A percentile compares a stretch with the other conserved stretches of the same genome.
Evolutionary conservation across 441 rosid genomes (phyloP).

Genomic region (Eutrema salsugineum): DNA sequence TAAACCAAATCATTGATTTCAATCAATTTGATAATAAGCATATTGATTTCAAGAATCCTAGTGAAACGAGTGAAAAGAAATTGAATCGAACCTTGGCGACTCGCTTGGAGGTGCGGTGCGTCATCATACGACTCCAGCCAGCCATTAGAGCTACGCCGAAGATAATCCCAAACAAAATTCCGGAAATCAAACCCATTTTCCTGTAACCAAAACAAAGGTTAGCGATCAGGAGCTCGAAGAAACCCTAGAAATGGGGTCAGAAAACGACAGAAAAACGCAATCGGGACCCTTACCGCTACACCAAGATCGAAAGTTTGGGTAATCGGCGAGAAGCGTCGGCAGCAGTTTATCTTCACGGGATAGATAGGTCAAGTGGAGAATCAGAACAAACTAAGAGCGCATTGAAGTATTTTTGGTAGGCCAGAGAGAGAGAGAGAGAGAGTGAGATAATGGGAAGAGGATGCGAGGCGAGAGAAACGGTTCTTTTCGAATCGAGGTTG

Average conservation of each 20-base stretch:
- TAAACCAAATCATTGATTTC: neutral
- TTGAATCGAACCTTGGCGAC: constrained; percentile 59
- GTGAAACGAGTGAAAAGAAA: neutral
- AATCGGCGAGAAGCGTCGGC: constrained; percentile 12
- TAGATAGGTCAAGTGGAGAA: constrained; percentile 7
- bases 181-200: constrained; percentile 87
- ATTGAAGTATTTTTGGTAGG: constrained; percentile 16
- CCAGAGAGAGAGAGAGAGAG: constrained; percentile 20
- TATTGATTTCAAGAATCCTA: neutral
- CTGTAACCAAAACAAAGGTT: constrained; percentile 13
- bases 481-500: constrained; percentile 16
- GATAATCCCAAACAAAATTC: constrained; percentile 67
- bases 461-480: constrained; percentile 16
- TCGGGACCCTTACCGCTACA: neutral
- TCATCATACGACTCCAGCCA: constrained; percentile 94
- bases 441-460: constrained; percentile 3
- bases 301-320: neutral
- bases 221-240: constrained; percentile 3
- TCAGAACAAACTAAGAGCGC: constrained; percentile 14
- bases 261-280: neutral
- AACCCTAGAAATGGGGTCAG: neutral
- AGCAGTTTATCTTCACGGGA: neutral
- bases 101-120: constrained; percentile 75
- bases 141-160: constrained; percentile 92
- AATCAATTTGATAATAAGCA: neutral